phyloP scores from a whole-genome alignment of 73 alveolate species.

The Tetrahymena thermophila region DNA sequence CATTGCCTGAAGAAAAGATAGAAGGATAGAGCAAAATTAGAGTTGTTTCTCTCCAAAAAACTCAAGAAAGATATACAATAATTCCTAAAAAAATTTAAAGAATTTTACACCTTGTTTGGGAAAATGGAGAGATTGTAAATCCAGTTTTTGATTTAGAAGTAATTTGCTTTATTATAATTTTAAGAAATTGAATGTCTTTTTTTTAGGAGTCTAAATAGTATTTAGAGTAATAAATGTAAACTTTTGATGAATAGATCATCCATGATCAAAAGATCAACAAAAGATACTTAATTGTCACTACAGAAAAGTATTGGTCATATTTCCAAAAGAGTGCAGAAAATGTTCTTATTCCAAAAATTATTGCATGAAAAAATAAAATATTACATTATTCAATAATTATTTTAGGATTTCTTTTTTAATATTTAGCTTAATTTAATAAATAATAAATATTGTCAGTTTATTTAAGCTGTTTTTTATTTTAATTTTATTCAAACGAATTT shows the following conservation, averaged over 20 bases:
- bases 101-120: neutral
- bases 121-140: neutral
- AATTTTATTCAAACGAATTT: too few relatives aligned
- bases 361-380: neutral
- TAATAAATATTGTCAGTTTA: too few relatives aligned
- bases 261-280: neutral
- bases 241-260: neutral
- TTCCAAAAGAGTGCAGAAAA: neutral
- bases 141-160: neutral
- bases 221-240: neutral
- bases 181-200: neutral
- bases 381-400: too few relatives aligned
- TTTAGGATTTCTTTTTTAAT: too few relatives aligned
- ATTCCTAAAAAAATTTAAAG: neutral
- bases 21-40: neutral
- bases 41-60: neutral
- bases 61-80: neutral
- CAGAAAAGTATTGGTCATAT: neutral
- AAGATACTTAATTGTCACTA: neutral
- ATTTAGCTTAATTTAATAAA: too few relatives aligned
- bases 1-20: neutral
- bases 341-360: neutral
- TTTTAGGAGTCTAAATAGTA: neutral
- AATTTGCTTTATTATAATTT: neutral
- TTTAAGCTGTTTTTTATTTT: too few relatives aligned